Conservation (phyloP, 2,329 filamentous ascomycete genomes). For the Cercospora berteroae region DNA sequence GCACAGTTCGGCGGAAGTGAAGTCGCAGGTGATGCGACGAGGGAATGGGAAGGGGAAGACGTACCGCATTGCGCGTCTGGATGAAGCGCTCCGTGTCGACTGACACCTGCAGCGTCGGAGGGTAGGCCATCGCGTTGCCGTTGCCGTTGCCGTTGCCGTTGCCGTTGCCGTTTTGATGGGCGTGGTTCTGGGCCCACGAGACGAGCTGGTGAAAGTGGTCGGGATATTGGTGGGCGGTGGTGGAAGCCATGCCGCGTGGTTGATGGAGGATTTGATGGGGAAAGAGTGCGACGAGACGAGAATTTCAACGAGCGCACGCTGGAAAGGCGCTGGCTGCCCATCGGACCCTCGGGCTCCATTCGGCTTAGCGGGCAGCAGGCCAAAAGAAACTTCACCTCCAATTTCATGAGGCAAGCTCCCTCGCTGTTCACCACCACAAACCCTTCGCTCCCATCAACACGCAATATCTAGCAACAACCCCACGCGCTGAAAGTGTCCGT, state of each 20-base stretch:
- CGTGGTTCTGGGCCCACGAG: background rate
- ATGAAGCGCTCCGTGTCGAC: constrained; percentile 26
- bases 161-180: background rate
- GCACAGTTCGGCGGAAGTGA: background rate
- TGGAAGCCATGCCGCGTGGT: background rate
- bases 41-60: constrained; percentile 6
- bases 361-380: background rate
- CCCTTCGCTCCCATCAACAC: too few relatives aligned
- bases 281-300: background rate
- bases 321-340: background rate
- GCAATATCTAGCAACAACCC: too few relatives aligned
- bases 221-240: background rate
- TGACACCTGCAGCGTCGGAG: background rate
- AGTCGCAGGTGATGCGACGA: background rate
- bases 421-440: background rate
- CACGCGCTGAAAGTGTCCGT: too few relatives aligned
- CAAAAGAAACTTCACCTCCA: background rate
- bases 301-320: background rate
- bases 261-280: background rate
- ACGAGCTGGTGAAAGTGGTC: constrained; percentile 7
- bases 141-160: background rate
- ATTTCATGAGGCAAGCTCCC: background rate
- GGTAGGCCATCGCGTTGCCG: constrained; percentile 6
- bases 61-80: constrained; percentile 27
- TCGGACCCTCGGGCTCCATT: background rate